Evolutionary conservation across 805 yeast genomes (phyloP).

Genomic region (Schwanniomyces yamadae): DNA sequence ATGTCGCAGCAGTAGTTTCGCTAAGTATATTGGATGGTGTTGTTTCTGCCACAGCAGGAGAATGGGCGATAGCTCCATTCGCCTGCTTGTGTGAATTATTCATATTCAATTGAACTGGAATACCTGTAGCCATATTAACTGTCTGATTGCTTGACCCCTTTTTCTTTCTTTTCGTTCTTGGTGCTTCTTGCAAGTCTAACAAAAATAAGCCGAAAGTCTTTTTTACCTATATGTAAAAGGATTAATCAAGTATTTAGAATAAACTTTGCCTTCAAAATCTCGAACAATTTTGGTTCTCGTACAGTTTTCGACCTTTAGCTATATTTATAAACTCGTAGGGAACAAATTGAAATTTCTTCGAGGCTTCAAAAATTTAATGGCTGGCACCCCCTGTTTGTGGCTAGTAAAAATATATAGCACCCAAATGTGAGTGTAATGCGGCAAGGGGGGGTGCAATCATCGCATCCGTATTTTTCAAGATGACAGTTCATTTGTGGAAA

Average conservation of each 20-base stretch:
- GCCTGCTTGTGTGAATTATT: slow-evolving; percentile 12
- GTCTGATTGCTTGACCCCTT: too few species aligned
- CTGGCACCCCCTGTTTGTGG: slow-evolving; percentile 4
- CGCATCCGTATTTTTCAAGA: too few species aligned
- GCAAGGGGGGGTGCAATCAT: neutral
- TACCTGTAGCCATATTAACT: slow-evolving; percentile 10
- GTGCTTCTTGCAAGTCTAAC: too few species aligned
- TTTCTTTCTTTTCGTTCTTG: too few species aligned
- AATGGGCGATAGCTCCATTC: slow-evolving; percentile 12
- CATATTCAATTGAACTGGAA: slow-evolving; percentile 22
- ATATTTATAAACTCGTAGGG: slow-evolving; percentile 1
- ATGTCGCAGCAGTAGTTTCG: slow-evolving; percentile 73
- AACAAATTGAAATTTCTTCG: slow-evolving; percentile 4
- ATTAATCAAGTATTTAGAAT: too few species aligned
- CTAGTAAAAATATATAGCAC: slow-evolving; percentile 2
- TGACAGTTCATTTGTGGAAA: too few species aligned
- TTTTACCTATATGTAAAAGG: too few species aligned
- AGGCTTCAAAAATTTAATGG: slow-evolving; percentile 2
- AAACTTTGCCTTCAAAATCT: too few species aligned
- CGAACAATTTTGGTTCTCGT: too few species aligned
- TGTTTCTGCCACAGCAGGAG: slow-evolving; percentile 12
- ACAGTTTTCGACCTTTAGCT: slow-evolving; percentile 1
- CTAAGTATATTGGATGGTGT: slow-evolving; percentile 20
- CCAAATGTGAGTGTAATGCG: neutral
- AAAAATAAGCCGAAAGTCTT: too few species aligned